Base-by-base conservation (phyloP, 768 basidiomycete genomes). In the Hortiboletus flavorubellus region DNA sequence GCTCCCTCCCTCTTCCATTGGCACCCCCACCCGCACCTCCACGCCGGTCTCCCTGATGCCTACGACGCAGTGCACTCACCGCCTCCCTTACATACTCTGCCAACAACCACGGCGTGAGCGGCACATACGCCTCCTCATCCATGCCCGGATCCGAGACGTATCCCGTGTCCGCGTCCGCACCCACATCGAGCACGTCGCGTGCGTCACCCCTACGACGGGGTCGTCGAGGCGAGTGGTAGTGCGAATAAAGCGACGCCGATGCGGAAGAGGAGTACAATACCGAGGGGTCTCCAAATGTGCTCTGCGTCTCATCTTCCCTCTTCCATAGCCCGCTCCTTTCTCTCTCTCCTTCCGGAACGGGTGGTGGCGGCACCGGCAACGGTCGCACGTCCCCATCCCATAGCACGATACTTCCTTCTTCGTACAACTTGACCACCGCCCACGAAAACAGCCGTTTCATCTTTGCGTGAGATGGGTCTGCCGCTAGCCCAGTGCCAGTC, bases 341-440 rank as follows among this genome's bases (percentile, higher is more conserved):
- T 23, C 37, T 18, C 29, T 12, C 18, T 49, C 46, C 30, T 31
- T 46, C 45, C 14, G 46, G n/a, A 11, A 40, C 26, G 14, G 53
- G 55, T 0, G 47, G 55, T 1, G 64, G 63, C 2, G 54, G 67
- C 37, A 31, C 54, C 0, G 71, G 71, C 50, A 70, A 67, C 2
- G 75, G 65, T 10, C 76, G 75, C 14, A 75, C 72, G 4, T 85
- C 82, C 0, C 87, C 87, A 54, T 88, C 84, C 84, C 87, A 89
- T 4, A 88, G 68, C 1, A 90, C 76, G 54, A 91, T 82, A 52
- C 79, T 82, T n/a, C 90, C 91, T 54, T 91, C 89, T 51, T 82
- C 76, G 46, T 83, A 75, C 21, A 91, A 71, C 64, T 84, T 79
- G 18, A 81, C 73, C 49, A 91, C 74, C 0, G 85, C 84, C 75